phyloP scores from a whole-genome alignment of 2,329 filamentous ascomycete genomes.

The Periconia digitata region DNA sequence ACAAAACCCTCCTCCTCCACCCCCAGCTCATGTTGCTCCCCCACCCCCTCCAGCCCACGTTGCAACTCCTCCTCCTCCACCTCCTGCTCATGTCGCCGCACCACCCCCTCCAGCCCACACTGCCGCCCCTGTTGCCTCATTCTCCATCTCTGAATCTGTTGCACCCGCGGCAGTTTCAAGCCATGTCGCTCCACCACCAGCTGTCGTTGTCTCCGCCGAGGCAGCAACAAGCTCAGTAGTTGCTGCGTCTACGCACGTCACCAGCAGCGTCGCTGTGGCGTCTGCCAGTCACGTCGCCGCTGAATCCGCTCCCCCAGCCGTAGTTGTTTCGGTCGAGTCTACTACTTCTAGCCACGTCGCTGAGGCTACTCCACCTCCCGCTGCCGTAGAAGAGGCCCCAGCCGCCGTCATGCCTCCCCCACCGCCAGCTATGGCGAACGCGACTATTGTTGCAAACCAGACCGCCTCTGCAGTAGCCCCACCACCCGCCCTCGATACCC shows the following conservation, averaged over 20 bases:
- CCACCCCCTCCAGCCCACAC: neutral
- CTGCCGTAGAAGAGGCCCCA: no score
- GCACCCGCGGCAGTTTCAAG: no score
- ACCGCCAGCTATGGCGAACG: neutral
- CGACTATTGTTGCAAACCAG: neutral
- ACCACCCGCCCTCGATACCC: slow-evolving; percentile 4
- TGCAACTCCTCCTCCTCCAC: neutral
- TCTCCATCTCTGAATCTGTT: no score
- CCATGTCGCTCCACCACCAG: neutral
- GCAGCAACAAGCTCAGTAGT: neutral
- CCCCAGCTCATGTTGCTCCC: neutral
- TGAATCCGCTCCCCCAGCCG: neutral
- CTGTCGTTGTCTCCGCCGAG: neutral
- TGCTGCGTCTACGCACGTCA: neutral
- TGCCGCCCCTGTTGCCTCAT: slow-evolving; percentile 1
- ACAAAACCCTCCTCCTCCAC: neutral
- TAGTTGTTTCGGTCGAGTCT: no score
- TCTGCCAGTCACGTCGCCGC: neutral
- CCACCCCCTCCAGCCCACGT: neutral
- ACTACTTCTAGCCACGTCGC: no score
- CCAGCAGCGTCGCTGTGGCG: neutral
- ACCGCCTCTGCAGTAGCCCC: neutral
- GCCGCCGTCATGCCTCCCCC: neutral
- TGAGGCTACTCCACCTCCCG: neutral
- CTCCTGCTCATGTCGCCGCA: neutral